phyloP scores from a whole-genome alignment of 2,329 filamentous ascomycete genomes.

The Magnaporthiopsis poae region DNA sequence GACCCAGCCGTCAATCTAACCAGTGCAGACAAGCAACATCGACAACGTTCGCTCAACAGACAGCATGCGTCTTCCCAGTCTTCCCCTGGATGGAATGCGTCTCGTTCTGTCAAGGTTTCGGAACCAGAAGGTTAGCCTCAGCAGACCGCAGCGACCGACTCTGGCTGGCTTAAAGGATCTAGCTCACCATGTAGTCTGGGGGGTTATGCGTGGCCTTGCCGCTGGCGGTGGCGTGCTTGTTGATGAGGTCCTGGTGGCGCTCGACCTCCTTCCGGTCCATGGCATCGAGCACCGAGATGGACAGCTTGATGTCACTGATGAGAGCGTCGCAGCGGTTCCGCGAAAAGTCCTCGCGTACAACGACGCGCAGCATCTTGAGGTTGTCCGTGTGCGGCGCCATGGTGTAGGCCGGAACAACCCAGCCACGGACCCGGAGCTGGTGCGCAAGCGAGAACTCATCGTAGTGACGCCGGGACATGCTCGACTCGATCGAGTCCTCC shows the following conservation, averaged over 20 bases:
- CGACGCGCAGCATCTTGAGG: conserved; percentile 84
- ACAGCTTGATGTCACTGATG: conserved; percentile 68
- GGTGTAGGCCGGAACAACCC: conserved; percentile 92
- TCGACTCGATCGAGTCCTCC: background rate
- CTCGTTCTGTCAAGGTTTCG: conserved; percentile 45
- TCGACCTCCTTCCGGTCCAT: conserved; percentile 65
- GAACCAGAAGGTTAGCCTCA: no score
- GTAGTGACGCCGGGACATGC: conserved; percentile 34
- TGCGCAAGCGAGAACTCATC: conserved; percentile 76
- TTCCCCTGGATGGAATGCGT: conserved; percentile 82
- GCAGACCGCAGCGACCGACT: background rate
- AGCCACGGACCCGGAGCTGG: conserved; percentile 74
- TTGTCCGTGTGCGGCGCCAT: conserved; percentile 82
- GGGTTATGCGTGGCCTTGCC: conserved; percentile 44
- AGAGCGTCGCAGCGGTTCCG: conserved; percentile 71
- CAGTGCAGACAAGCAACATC: no score
- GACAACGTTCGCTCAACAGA: conserved; percentile 47
- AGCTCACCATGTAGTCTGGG: conserved; percentile 38
- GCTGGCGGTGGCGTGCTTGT: conserved; percentile 42
- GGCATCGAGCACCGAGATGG: conserved; percentile 57
- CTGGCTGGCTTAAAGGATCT: background rate
- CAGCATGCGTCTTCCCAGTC: conserved; percentile 77
- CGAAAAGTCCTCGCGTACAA: conserved; percentile 86
- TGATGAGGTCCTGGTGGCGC: conserved; percentile 58
- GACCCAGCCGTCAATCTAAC: no score